Percentiles rank a stretch among this genome's conserved stretches.
These are phyloP conservation scores for Backusella sp. DNA, from an alignment of 192 early-diverging fungal genomes.

Conservation along the genomic window DNA sequence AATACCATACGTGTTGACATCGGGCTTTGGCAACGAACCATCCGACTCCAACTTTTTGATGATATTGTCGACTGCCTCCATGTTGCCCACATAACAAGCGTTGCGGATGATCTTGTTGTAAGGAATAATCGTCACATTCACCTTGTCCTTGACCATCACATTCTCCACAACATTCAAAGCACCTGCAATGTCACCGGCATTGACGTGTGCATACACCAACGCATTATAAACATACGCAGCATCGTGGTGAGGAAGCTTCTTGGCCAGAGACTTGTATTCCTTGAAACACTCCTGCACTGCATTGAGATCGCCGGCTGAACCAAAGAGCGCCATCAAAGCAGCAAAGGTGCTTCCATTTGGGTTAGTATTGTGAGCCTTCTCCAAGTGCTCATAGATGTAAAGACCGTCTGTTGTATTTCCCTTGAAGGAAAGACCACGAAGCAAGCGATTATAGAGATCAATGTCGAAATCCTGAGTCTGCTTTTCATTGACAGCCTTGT, in stretches of 20 bases:
- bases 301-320: slow-evolving; percentile 25
- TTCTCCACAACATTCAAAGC: slow-evolving; percentile 32
- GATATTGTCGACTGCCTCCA: slow-evolving; percentile 6
- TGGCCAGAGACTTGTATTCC: slow-evolving; percentile 25
- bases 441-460: slow-evolving; percentile 32
- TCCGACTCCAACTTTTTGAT: slow-evolving; percentile 13
- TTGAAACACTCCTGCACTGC: slow-evolving; percentile 37
- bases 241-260: slow-evolving; percentile 22
- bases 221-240: slow-evolving; percentile 36
- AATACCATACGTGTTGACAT: slow-evolving; percentile 26
- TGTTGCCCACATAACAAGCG: slow-evolving; percentile 15
- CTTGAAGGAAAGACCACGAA: slow-evolving; percentile 20
- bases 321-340: slow-evolving; percentile 47
- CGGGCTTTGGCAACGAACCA: slow-evolving; percentile 26
- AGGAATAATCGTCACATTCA: slow-evolving; percentile 16
- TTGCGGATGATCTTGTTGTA: slow-evolving; percentile 33
- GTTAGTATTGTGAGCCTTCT: slow-evolving; percentile 23
- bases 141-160: slow-evolving; percentile 30
- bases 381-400: slow-evolving; percentile 35
- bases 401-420: slow-evolving; percentile 31
- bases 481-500: slow-evolving; percentile 24
- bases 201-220: slow-evolving; percentile 31
- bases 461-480: slow-evolving; percentile 25
- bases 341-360: slow-evolving; percentile 56
- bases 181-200: slow-evolving; percentile 23